Evolutionary conservation across 129 eudicot genomes (phyloP).

Genomic region (Apium graveolens): DNA sequence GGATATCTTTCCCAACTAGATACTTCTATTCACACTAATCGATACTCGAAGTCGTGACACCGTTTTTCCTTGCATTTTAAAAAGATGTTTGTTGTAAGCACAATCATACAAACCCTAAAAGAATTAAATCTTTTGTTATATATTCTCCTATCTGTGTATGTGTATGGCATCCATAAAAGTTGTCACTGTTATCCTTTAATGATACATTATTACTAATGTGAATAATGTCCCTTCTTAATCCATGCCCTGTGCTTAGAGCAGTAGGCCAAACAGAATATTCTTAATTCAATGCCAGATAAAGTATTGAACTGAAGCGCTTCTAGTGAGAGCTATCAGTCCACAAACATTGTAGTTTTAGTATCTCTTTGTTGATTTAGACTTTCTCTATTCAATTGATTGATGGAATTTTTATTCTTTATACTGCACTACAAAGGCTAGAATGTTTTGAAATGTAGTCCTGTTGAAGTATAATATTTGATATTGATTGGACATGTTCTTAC

Average conservation of each 20-base stretch:
- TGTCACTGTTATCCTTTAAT: background rate
- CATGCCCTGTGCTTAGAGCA: background rate
- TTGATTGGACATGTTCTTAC: background rate
- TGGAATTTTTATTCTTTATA: too few relatives aligned
- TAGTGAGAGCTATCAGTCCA: background rate
- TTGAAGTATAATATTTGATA: too few relatives aligned
- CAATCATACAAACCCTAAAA: background rate
- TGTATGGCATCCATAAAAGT: background rate
- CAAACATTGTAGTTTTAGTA: background rate
- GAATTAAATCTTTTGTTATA: too few relatives aligned
- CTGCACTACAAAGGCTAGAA: background rate
- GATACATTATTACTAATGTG: background rate
- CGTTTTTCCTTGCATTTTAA: background rate
- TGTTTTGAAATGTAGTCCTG: background rate
- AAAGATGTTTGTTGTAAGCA: background rate
- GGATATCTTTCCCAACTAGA: background rate
- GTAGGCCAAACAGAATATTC: background rate
- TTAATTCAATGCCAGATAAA: background rate
- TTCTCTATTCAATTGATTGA: background rate
- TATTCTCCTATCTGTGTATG: background rate
- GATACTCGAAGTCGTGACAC: background rate
- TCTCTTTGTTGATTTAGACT: background rate
- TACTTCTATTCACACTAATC: background rate
- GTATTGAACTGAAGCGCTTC: background rate
- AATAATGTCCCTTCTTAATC: background rate